Evolutionary conservation across 257 asterid genomes (phyloP).

Genomic region (Solanum chilense): DNA sequence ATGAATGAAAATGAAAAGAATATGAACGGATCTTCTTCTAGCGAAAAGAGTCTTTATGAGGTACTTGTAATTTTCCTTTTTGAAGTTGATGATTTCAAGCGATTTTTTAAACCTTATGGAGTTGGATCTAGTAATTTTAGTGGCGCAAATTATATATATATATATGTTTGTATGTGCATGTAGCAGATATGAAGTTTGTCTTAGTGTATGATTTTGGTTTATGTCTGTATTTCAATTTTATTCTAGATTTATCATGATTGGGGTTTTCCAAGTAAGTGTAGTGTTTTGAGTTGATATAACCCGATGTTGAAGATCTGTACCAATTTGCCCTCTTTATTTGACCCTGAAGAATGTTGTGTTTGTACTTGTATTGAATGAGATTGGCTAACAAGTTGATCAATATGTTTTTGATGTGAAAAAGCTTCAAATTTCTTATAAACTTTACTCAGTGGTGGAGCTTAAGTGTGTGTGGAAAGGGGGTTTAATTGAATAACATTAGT

Average conservation of each 20-base stretch:
- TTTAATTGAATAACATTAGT: too few relatives aligned
- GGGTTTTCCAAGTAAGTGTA: not conserved
- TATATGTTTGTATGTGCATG: not conserved
- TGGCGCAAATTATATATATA: not conserved
- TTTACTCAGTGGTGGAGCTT: not conserved
- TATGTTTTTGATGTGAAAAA: not conserved
- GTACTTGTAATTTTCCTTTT: conserved; percentile 5
- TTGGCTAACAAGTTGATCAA: not conserved
- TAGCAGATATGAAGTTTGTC: not conserved
- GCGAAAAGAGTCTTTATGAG: conserved; percentile 59
- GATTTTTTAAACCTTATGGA: not conserved
- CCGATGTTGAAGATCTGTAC: not conserved
- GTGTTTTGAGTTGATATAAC: not conserved
- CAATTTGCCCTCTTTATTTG: not conserved
- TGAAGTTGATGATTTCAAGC: too few relatives aligned
- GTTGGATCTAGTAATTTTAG: too few relatives aligned
- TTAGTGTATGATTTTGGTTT: not conserved
- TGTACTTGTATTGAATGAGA: too few relatives aligned
- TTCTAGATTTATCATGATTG: not conserved
- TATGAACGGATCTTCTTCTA: conserved; percentile 24
- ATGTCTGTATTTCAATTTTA: not conserved
- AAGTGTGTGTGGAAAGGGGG: not conserved
- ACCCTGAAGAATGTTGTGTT: not conserved
- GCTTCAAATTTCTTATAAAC: not conserved
- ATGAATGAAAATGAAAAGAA: not conserved